Percentiles rank a stretch among this genome's conserved stretches.
phyloP scores from a whole-genome alignment of 805 yeast species.

The Wickerhamiella kazuoi region DNA sequence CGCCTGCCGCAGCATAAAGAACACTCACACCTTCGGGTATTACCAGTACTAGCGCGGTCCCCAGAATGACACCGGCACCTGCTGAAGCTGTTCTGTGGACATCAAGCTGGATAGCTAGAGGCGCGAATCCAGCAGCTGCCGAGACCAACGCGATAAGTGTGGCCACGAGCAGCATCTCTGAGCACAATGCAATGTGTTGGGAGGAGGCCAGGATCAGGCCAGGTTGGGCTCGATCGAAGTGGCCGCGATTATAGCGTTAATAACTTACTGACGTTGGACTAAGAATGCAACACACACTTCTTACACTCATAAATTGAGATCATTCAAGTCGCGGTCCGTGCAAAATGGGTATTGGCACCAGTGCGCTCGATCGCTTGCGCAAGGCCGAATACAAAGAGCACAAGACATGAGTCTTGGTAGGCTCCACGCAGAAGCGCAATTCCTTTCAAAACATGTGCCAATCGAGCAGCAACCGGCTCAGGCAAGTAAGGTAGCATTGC shows the following conservation, averaged over 20 bases:
- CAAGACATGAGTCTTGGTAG: slow-evolving; percentile 16
- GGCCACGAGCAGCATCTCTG: slow-evolving; percentile 10
- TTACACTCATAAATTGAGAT: too few relatives aligned
- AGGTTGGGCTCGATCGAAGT: too few relatives aligned
- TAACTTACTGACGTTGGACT: too few relatives aligned
- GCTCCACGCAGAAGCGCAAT: slow-evolving; percentile 8
- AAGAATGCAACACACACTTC: too few relatives aligned
- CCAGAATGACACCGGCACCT: slow-evolving; percentile 43
- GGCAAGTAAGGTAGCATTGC: slow-evolving; percentile 18
- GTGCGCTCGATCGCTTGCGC: neutral
- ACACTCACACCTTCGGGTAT: slow-evolving; percentile 50
- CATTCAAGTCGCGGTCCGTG: too few relatives aligned
- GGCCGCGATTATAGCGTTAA: too few relatives aligned
- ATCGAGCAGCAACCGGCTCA: slow-evolving; percentile 12
- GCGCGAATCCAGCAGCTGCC: slow-evolving; percentile 13
- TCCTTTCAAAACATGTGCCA: slow-evolving; percentile 10
- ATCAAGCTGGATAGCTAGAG: slow-evolving; percentile 9
- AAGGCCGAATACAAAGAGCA: slow-evolving; percentile 12
- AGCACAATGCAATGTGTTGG: too few relatives aligned
- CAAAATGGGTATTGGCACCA: too few relatives aligned
- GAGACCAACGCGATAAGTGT: slow-evolving; percentile 13
- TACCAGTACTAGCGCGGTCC: slow-evolving; percentile 40
- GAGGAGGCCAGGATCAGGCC: too few relatives aligned
- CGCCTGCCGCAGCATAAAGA: slow-evolving; percentile 15
- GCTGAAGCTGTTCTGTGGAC: slow-evolving; percentile 26